phyloP scores from a whole-genome alignment of 1,284 basidiomycete genomes.

The Termitomyces sp. region DNA sequence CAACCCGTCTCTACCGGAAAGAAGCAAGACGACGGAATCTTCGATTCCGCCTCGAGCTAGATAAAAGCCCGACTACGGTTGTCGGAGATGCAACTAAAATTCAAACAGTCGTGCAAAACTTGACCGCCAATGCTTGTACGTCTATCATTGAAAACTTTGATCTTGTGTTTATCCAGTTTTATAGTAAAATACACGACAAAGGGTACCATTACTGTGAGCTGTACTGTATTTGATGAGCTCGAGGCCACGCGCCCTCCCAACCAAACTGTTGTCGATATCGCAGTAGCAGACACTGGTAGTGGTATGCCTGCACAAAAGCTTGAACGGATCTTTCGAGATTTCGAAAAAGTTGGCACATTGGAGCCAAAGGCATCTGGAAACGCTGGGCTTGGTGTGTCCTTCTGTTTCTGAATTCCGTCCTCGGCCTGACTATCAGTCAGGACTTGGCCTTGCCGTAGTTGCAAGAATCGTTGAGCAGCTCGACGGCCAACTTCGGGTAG shows the following conservation, averaged over 20 bases:
- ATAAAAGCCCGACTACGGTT: conserved; percentile 52
- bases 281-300: conserved; percentile 74
- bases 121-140: conserved; percentile 77
- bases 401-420: neutral
- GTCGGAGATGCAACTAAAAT: conserved; percentile 75
- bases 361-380: conserved; percentile 31
- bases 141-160: neutral
- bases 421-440: conserved; percentile 25
- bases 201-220: conserved; percentile 65
- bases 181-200: conserved; percentile 72
- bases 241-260: conserved; percentile 40
- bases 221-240: conserved; percentile 50
- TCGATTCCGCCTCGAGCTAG: conserved; percentile 56
- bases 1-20: conserved; percentile 56
- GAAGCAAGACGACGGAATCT: conserved; percentile 71
- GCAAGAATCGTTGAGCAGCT: conserved; percentile 82
- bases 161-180: conserved; percentile 5
- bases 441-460: conserved; percentile 77
- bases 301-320: conserved; percentile 74
- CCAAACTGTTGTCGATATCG: conserved; percentile 64
- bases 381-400: conserved; percentile 47
- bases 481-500: conserved; percentile 75
- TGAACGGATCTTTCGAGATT: conserved; percentile 81
- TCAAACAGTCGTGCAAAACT: conserved; percentile 76
- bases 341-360: conserved; percentile 75